These are phyloP conservation scores for Fusarium domesticum DNA, from an alignment of 2,329 filamentous ascomycete genomes.

Conservation along the genomic window DNA sequence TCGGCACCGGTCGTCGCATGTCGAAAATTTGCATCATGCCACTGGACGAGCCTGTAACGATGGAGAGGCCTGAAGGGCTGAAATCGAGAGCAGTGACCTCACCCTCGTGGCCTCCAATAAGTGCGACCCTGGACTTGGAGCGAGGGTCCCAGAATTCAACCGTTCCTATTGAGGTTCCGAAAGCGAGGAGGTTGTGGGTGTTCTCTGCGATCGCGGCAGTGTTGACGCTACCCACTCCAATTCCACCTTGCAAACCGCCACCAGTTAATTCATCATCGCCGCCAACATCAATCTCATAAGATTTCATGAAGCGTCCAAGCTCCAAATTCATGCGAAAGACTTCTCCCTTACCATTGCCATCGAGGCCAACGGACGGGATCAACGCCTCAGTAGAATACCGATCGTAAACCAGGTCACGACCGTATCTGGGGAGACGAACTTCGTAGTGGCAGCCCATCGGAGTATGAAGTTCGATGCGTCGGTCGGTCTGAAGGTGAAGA, in stretches of 20 bases:
- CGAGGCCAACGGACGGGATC: slow-evolving; percentile 82
- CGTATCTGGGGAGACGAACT: slow-evolving; percentile 88
- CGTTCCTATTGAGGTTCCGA: slow-evolving; percentile 91
- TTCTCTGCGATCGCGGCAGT: slow-evolving; percentile 81
- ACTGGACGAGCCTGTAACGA: slow-evolving; percentile 83
- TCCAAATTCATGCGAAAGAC: slow-evolving; percentile 93
- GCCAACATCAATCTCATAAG: slow-evolving; percentile 87
- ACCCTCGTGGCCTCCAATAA: slow-evolving; percentile 65
- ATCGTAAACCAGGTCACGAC: slow-evolving; percentile 84
- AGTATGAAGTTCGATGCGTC: slow-evolving; percentile 89
- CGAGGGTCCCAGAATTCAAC: slow-evolving; percentile 96
- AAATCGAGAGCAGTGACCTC: slow-evolving; percentile 89
- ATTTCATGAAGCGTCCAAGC: slow-evolving; percentile 88
- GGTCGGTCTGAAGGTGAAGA: slow-evolving; percentile 86
- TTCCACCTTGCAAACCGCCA: slow-evolving; percentile 79
- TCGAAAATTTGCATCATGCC: slow-evolving; percentile 91
- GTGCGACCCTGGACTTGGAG: slow-evolving; percentile 75
- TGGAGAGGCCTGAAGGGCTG: slow-evolving; percentile 74
- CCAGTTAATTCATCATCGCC: slow-evolving; percentile 72
- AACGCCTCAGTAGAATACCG: slow-evolving; percentile 78
- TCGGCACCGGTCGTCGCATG: slow-evolving; percentile 78
- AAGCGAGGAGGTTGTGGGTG: slow-evolving; percentile 86
- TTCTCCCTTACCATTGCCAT: slow-evolving; percentile 81
- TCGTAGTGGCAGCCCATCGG: slow-evolving; percentile 83
- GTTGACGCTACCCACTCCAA: slow-evolving; percentile 83